Evolutionary conservation across 768 basidiomycete genomes (phyloP), one percentile per base, ranked within the genome.

Genomic region (Boletus pseudo-olivaceus): DNA sequence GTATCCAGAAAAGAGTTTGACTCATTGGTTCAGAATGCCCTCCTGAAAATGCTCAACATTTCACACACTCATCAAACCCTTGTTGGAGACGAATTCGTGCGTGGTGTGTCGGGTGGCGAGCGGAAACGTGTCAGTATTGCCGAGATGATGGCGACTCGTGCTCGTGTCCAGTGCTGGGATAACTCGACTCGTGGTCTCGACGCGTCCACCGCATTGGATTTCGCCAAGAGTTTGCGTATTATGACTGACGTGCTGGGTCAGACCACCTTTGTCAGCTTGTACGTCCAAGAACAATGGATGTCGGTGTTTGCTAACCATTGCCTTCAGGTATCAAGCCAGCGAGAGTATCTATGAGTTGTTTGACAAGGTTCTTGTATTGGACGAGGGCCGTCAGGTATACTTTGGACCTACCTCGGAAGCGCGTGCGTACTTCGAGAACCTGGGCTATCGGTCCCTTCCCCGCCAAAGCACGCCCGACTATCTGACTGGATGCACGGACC

Each of bases 401-500:
- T 90, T 81, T 62, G 93, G 93, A 29, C 82, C 86, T 7, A 79
- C 83, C 5, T 73, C 78, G 8, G 80, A 86, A 56, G 93, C 93
- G 15, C 82, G 90, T 15, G 72, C 73, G 2, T 95, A 95, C 73
- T 93, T 97, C 61, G 81, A 89, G 60, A 69, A 70, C 30, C 73
- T 92, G 40, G 90, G 92, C 17, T 91, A 84, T 71, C 80, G 81
- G 35, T 57, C 88, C 19, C 82, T 89, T 26, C 87, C 88, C 51
- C 84, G 91, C 37, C 92, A 94, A 69, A 90, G 84, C 60, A 90
- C 88, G 14, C 83, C 91, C 10, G 92, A 94, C 67, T 94, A 89
- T 68, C 78, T 94, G 20, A 90, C 89, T 20, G 87, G 87, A 7
- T 87, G 85, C 70, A 88, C 93, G 3, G 90, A 91, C 63, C 81